Evolutionary conservation across 805 yeast genomes (phyloP), one percentile per base, ranked within the genome.

Genomic region (Candida oleophila): DNA sequence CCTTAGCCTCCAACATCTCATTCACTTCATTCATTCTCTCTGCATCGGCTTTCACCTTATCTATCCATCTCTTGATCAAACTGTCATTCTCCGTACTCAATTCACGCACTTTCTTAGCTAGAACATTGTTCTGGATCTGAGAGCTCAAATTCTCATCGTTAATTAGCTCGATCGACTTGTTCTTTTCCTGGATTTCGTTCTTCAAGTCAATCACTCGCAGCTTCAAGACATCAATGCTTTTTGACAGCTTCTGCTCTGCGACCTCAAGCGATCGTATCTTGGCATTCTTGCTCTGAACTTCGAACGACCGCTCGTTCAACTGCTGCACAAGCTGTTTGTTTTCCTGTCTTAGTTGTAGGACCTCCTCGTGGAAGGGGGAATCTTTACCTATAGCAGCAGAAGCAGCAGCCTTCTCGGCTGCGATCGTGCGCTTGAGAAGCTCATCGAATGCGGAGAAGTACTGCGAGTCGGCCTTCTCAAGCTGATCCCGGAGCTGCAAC

Each of bases 131-230:
- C 56, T 85, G 90, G 36, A 88, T 81, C 54, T 77, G 78, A 30
- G 68, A 55, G 44, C 80, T 78, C 49, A 87, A 68, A 22, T 83
- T 68, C 55, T 87, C 94, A 56, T 88, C 91, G 49, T 83, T 84
- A 38, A 84, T 61, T 28, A 75, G 66, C 49, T 81, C 87, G 16
- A 82, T 74, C 3, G 83, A 74, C 52, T 76, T 76, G 44, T 81
- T 75, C 61, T 82, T 83, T 49, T 71, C 76, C n/a, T 51, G 51
- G 3, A 72, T 50, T 41, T 68, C 73, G 36, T 59, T 48, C 5
- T 51, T 53, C 41, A 69, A 48, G 28, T 54, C 53, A 12, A 52
- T 55, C 12, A 71, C 49, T 37, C 56, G 60, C 3, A 36, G 41
- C 9, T 48, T 49, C 41, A 66, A 52, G 21, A 46, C 52, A 7